These are phyloP conservation scores for Pilobolus umbonatus DNA, from an alignment of 192 early-diverging fungal genomes.

Conservation along the genomic window DNA sequence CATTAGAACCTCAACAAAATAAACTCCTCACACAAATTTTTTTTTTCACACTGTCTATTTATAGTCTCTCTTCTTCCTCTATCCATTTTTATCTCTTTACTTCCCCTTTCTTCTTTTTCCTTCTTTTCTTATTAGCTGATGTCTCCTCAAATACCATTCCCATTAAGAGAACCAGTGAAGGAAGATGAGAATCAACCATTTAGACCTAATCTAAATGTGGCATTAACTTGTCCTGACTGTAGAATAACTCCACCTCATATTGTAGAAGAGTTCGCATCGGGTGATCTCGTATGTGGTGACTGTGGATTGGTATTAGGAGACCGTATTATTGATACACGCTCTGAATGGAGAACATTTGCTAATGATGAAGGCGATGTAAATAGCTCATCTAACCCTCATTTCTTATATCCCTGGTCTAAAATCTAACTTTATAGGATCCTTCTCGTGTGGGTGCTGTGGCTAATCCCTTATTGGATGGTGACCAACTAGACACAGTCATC, in stretches of 20 bases:
- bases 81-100: neutral
- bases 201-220: constrained; percentile 50
- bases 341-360: constrained; percentile 95
- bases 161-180: constrained; percentile 13
- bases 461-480: constrained; percentile 73
- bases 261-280: constrained; percentile 85
- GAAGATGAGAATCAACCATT: constrained; percentile 9
- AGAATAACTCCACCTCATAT: constrained; percentile 73
- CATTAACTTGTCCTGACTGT: constrained; percentile 74
- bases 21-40: too few species aligned
- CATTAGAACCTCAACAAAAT: too few species aligned
- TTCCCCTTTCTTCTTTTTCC: neutral
- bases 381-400: neutral
- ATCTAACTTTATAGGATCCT: constrained; percentile 48
- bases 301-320: constrained; percentile 87
- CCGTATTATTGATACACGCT: constrained; percentile 88
- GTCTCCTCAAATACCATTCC: constrained; percentile 14
- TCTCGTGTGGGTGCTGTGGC: constrained; percentile 82
- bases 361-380: constrained; percentile 76
- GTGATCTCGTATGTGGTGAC: constrained; percentile 87
- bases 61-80: too few species aligned
- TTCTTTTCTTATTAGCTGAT: neutral
- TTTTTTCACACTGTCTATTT: too few species aligned
- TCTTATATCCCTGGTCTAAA: neutral
- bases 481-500: constrained; percentile 83